Percentiles rank a stretch among this genome's conserved stretches.
Conservation (phyloP, 139 green algal genomes). For the Chlamydomonas incerta region DNA sequence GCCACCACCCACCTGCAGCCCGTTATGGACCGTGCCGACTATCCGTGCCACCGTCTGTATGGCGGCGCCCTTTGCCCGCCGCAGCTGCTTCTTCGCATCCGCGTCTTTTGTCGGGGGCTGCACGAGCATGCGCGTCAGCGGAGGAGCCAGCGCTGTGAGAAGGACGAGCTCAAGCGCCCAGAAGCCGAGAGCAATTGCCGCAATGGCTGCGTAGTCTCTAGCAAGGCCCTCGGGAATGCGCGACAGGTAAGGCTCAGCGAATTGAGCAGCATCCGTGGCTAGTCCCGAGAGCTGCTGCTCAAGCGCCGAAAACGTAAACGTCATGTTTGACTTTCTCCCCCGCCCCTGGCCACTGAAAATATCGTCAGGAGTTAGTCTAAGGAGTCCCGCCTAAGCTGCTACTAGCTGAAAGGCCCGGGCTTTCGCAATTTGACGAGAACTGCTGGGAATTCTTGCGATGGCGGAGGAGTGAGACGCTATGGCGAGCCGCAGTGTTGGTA, state of each 20-base stretch:
- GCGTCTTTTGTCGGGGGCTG: neutral
- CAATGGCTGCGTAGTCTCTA: constrained; percentile 5
- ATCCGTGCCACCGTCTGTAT: constrained; percentile 14
- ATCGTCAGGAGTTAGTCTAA: too few species aligned
- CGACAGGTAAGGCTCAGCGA: neutral
- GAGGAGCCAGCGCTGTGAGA: neutral
- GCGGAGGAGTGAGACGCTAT: too few species aligned
- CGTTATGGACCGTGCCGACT: constrained; percentile 21
- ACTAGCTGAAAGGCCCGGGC: too few species aligned
- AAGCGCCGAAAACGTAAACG: too few species aligned
- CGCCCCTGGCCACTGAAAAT: too few species aligned
- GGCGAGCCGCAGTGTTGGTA: too few species aligned
- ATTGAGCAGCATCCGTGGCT: too few species aligned
- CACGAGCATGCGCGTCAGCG: neutral
- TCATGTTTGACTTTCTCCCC: too few species aligned
- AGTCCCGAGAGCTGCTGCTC: too few species aligned
- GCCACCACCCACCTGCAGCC: constrained; percentile 8
- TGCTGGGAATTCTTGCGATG: too few species aligned
- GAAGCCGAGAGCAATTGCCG: neutral
- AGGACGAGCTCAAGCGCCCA: neutral
- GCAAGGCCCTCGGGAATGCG: neutral
- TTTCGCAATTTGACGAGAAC: too few species aligned
- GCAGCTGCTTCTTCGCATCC: constrained; percentile 7
- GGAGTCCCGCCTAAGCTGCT: too few species aligned
- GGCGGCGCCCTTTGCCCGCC: neutral